Conservation (phyloP, 768 basidiomycete species). For the Gymnopilus dilepis region DNA sequence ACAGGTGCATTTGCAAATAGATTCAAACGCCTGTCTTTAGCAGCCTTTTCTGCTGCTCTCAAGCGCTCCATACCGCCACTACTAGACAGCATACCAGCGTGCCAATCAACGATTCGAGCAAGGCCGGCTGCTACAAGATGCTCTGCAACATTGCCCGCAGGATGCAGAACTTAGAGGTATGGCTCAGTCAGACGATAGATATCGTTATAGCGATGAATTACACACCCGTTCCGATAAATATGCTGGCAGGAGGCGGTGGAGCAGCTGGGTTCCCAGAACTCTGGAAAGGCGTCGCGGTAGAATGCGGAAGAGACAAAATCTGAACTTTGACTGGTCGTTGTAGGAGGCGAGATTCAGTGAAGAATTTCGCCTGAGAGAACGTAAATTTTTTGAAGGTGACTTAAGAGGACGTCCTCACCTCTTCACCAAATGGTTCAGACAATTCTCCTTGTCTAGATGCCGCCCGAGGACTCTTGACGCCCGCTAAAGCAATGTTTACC, state of each 20-base stretch:
- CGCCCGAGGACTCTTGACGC: slow-evolving; percentile 75
- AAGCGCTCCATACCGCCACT: slow-evolving; percentile 88
- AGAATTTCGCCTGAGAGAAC: slow-evolving; percentile 81
- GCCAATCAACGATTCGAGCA: slow-evolving; percentile 95
- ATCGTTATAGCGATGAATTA: too few species aligned
- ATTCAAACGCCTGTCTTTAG: slow-evolving; percentile 74
- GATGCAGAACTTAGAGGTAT: slow-evolving; percentile 70
- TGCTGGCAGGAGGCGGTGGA: slow-evolving; percentile 72
- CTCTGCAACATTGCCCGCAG: slow-evolving; percentile 94
- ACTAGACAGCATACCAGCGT: slow-evolving; percentile 90
- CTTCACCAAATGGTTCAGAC: slow-evolving; percentile 88
- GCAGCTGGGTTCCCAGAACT: slow-evolving; percentile 52
- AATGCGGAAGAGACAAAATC: slow-evolving; percentile 80
- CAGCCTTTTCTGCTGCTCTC: slow-evolving; percentile 79
- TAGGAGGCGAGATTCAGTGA: slow-evolving; percentile 87
- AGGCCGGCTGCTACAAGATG: slow-evolving; percentile 84
- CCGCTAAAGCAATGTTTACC: slow-evolving; percentile 83
- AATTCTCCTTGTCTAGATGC: slow-evolving; percentile 76
- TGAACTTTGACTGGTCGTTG: slow-evolving; percentile 80
- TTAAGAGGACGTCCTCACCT: slow-evolving; percentile 53
- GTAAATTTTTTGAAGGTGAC: slow-evolving; percentile 24
- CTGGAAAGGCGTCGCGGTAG: slow-evolving; percentile 83
- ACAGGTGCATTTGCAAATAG: slow-evolving; percentile 67
- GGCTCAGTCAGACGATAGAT: not conserved
- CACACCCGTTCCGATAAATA: slow-evolving; percentile 88